Conservation (phyloP, 1,139 yeast genomes). For the Maudiozyma humilis region DNA sequence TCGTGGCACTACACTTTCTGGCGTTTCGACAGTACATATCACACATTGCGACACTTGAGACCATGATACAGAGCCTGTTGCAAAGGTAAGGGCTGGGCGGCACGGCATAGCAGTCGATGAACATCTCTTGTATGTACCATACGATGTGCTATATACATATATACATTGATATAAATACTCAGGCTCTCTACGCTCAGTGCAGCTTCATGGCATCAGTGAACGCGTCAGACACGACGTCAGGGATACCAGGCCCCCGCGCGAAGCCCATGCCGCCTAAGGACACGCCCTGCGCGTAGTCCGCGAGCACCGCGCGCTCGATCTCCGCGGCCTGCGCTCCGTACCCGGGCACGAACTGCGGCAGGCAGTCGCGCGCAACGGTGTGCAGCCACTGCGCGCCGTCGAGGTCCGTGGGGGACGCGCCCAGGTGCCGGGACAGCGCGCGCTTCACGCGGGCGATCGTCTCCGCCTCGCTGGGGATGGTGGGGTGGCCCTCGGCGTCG, state of each 20-base stretch:
- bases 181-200: too few relatives aligned
- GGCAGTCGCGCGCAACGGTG: conserved; percentile 41
- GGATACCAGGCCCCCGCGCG: conserved; percentile 81
- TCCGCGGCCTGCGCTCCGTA: conserved; percentile 43
- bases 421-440: conserved; percentile 44
- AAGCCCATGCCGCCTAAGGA: conserved; percentile 76
- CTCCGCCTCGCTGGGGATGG: conserved; percentile 40
- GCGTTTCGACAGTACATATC: too few relatives aligned
- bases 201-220: conserved; percentile 43
- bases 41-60: too few relatives aligned
- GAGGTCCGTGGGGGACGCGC: conserved; percentile 36
- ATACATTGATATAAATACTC: too few relatives aligned
- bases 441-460: conserved; percentile 40
- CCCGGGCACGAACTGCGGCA: conserved; percentile 79
- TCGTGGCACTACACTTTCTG: too few relatives aligned
- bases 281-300: conserved; percentile 38
- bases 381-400: conserved; percentile 29
- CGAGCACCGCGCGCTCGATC: conserved; percentile 32
- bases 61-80: too few relatives aligned
- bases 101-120: too few relatives aligned
- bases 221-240: conserved; percentile 69
- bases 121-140: too few relatives aligned
- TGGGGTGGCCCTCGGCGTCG: conserved; percentile 21
- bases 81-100: too few relatives aligned
- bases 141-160: too few relatives aligned